Percentiles rank a stretch among this genome's conserved stretches.
phyloP scores from a whole-genome alignment of 1,139 yeast species.

The Geotrichum aggregatum region DNA sequence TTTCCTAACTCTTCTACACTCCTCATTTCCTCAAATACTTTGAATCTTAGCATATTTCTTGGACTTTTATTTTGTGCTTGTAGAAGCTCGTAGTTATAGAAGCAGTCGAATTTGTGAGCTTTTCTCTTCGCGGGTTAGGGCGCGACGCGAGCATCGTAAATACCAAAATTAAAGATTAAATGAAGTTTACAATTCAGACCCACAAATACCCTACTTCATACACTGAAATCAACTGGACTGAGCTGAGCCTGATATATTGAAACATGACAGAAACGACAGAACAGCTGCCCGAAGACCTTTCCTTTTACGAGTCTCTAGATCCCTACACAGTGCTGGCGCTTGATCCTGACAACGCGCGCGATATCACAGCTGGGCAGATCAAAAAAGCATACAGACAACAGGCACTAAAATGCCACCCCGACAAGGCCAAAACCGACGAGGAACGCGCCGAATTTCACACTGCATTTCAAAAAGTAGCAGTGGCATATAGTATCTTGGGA shows the following conservation, averaged over 20 bases:
- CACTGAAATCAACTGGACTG: no score
- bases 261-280: conserved; percentile 11
- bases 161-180: neutral
- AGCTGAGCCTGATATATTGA: conserved; percentile 18
- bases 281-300: conserved; percentile 14
- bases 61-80: no score
- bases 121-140: conserved; percentile 5
- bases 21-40: no score
- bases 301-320: conserved; percentile 42
- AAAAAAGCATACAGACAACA: conserved; percentile 68
- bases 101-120: no score
- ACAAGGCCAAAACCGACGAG: conserved; percentile 50
- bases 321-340: conserved; percentile 59
- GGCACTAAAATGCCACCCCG: conserved; percentile 75
- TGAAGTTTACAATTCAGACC: neutral
- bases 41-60: no score
- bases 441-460: conserved; percentile 41
- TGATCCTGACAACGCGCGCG: conserved; percentile 33
- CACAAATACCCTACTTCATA: no score
- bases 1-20: no score
- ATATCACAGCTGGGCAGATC: conserved; percentile 52
- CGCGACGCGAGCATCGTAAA: neutral
- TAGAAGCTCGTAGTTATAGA: no score
- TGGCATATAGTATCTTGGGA: conserved; percentile 66
- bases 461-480: conserved; percentile 66